Base-by-base conservation (phyloP, 2,329 filamentous ascomycete genomes). In the Aspergillus sp. region DNA sequence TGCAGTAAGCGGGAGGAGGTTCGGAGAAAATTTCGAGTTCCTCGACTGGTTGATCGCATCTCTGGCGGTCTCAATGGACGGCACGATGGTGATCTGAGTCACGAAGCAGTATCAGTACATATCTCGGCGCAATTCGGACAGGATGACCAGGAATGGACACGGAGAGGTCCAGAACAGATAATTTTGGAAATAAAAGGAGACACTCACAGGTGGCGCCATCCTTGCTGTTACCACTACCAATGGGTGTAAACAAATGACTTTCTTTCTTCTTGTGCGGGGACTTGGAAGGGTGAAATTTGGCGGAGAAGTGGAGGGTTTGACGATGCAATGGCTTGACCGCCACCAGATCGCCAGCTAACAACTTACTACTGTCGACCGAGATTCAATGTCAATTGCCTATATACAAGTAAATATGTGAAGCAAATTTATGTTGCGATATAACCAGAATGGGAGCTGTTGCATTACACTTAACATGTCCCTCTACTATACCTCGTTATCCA, bases 1-100 rank as follows among this genome's bases (percentile, higher is more conserved):
- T 24, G 89, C 87, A 75, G 88, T 92, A 42, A 96, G 75, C 2
- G 92, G 91, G 8, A 96, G 84, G 61, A 96, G 84, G 67, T 95
- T 96, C 3, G 89, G 88, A 56, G 85, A 78, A 64, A 84, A 83
- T 54, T 80, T 71, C 39, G 81, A 78, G 24, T 76, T 74, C 66
- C 75, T 76, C 20, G 81, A 80, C 53, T 79, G 76, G 45, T 78
- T 72, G 63, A 89, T 73, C 47, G 88, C 78, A 54, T 83, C 78
- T 62, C 76, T 80, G 53, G 88, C 79, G 22, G 82, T 81, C 63
- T 87, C 82, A 49, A 89, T 74, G 20, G 86, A 85, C 51, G 87
- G 87, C 70, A 85, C 81, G 62, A 86, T 74, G 32, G 74, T 75
- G 60, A 75, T 72, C 81, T 83, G 66, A 61, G 57, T 61, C 63